Evolutionary conservation across 768 basidiomycete species (phyloP).

Genomic region (Serendipita sp.): DNA sequence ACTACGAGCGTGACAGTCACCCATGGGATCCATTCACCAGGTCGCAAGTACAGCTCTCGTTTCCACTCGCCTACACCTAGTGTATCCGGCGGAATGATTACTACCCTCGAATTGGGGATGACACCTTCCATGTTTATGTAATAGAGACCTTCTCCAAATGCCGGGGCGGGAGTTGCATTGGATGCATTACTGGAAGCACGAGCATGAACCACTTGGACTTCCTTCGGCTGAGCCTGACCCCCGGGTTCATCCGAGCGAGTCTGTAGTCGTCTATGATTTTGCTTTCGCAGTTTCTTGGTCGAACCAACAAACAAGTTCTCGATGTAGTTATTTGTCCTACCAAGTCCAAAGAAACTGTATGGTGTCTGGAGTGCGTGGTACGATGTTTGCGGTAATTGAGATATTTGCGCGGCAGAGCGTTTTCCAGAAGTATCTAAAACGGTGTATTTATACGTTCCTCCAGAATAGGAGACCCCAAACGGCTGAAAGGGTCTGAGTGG

Average conservation of each 20-base stretch:
- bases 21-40: slow-evolving; percentile 96
- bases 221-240: neutral
- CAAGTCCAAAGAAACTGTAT: slow-evolving; percentile 91
- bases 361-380: slow-evolving; percentile 85
- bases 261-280: neutral
- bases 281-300: slow-evolving; percentile 45
- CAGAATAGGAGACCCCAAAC: slow-evolving; percentile 85
- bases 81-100: slow-evolving; percentile 62
- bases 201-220: neutral
- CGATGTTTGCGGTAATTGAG: slow-evolving; percentile 81
- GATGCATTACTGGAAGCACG: neutral
- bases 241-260: neutral
- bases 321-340: slow-evolving; percentile 97
- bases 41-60: slow-evolving; percentile 75
- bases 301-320: slow-evolving; percentile 96
- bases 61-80: slow-evolving; percentile 50
- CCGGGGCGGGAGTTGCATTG: neutral
- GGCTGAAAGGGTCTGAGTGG: slow-evolving; percentile 34
- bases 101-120: slow-evolving; percentile 91
- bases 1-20: slow-evolving; percentile 78
- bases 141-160: slow-evolving; percentile 23
- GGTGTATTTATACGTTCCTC: slow-evolving; percentile 93
- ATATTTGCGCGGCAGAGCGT: slow-evolving; percentile 84
- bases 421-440: slow-evolving; percentile 80
- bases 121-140: slow-evolving; percentile 91